These are phyloP conservation scores for Nicotiana attenuata DNA, from an alignment of 257 asterid genomes.

Conservation along the genomic window DNA sequence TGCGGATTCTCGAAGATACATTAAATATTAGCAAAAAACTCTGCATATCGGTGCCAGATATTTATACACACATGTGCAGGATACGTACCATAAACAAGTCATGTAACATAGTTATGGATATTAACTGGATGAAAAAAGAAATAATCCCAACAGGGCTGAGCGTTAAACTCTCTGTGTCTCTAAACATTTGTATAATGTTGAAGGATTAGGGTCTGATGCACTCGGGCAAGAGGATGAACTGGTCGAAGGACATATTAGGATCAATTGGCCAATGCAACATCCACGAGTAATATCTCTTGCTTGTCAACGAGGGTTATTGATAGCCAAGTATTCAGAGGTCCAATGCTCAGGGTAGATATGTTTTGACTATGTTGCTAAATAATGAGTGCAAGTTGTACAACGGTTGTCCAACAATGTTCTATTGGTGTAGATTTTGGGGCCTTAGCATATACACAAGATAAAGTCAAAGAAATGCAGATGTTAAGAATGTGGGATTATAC, in stretches of 20 bases:
- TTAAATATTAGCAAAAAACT: background rate
- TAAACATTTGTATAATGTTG: background rate
- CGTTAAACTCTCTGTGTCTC: background rate
- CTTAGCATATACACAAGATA: background rate
- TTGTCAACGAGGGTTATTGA: background rate
- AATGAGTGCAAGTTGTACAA: background rate
- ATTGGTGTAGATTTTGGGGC: background rate
- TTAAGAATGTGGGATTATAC: background rate
- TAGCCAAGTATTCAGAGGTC: background rate
- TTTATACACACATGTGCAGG: background rate
- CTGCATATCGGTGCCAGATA: background rate
- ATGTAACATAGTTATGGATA: background rate
- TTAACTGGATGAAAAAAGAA: background rate
- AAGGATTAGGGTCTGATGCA: background rate
- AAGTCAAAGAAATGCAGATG: background rate
- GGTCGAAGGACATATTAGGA: background rate
- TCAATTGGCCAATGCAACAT: background rate
- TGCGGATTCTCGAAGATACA: background rate
- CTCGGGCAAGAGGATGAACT: background rate
- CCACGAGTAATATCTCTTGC: background rate
- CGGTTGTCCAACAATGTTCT: background rate
- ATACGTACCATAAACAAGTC: background rate
- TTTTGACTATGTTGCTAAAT: background rate
- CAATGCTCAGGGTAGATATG: background rate
- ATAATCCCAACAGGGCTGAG: background rate